Evolutionary conservation across 257 asterid genomes (phyloP), one percentile per base, ranked within the genome.

Genomic region (Solanum ossicruentum): DNA sequence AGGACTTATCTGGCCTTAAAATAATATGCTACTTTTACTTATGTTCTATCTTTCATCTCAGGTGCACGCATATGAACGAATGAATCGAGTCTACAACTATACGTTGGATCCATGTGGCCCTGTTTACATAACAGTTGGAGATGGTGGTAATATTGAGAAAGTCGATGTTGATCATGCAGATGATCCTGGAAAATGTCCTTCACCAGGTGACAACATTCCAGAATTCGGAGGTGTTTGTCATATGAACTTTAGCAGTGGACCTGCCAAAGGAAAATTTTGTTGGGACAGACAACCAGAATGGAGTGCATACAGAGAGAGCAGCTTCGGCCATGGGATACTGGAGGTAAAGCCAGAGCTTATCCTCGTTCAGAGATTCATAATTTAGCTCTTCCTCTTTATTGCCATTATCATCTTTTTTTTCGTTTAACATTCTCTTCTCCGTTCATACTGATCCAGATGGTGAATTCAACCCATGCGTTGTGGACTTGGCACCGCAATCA

Each of bases 401-500:
- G 3, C 45, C 54, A 45, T n/a, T 13, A 4, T 39, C 49, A 18
- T 12, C 39, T 47, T 51, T 49, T 32, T 3, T 23, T 49, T 49
- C 0, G 60, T 47, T 47, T 26, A 23, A 23, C 61, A 15, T 28
- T 52, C 81, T 43, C 23, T 79, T 56, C 84, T 71, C 20, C 32
- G 16, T 80, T 84, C 45, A 51, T 32, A 49, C 7, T 58, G 65
- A 1, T 80, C 86, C 89, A 94, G 98, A 97, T 96, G 77, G 89
- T 85, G 89, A 96, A 96, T 84, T 86, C 93, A 47, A 95, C 96
- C 0, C 66, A 95, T 80, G 97, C 98, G 2, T 87, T 96, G 15
- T 96, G 98, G 99, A 96, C 97, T 36, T 96, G 99, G 98, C 99
- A 96, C 83, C 86, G 99, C 88, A 96, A 95, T 85, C 97, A 93